phyloP scores from a whole-genome alignment of 345 rosid species.

The Pistacia atlantica region DNA sequence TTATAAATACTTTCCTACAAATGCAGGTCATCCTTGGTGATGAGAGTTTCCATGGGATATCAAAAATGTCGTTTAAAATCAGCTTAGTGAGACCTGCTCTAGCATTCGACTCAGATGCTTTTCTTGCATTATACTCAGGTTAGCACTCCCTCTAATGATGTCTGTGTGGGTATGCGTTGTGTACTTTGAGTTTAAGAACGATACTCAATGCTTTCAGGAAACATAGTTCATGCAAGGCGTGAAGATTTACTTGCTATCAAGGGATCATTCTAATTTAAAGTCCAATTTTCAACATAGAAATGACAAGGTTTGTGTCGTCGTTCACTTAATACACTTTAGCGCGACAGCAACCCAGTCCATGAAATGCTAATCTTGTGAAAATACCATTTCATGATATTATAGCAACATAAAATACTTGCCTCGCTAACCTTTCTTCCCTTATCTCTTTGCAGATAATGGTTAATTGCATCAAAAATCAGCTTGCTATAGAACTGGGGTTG shows the following conservation, averaged over 20 bases:
- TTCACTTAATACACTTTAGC: neutral
- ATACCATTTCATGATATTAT: neutral
- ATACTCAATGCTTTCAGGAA: conserved; percentile 50
- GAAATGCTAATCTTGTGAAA: too few relatives aligned
- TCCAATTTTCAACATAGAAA: conserved; percentile 73
- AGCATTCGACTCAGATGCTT: conserved; percentile 55
- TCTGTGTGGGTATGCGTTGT: neutral
- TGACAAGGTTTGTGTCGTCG: conserved; percentile 58
- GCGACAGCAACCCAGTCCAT: neutral
- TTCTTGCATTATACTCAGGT: conserved; percentile 67
- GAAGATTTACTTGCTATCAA: conserved; percentile 65
- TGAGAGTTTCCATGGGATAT: conserved; percentile 61
- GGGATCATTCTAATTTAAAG: conserved; percentile 66
- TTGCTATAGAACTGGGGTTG: conserved; percentile 44
- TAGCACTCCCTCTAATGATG: neutral
- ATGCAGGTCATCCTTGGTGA: conserved; percentile 67
- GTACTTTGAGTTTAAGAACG: neutral
- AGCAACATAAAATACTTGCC: neutral
- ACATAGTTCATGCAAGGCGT: conserved; percentile 50
- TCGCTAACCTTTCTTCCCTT: neutral
- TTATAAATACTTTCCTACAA: neutral
- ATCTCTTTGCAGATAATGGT: conserved; percentile 49
- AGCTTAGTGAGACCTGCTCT: conserved; percentile 63
- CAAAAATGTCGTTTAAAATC: conserved; percentile 59
- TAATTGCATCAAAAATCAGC: conserved; percentile 56